Percentiles rank a stretch among this genome's conserved stretches.
phyloP scores from a whole-genome alignment of 2,329 filamentous ascomycete genomes.

The Pezicula carpinea region DNA sequence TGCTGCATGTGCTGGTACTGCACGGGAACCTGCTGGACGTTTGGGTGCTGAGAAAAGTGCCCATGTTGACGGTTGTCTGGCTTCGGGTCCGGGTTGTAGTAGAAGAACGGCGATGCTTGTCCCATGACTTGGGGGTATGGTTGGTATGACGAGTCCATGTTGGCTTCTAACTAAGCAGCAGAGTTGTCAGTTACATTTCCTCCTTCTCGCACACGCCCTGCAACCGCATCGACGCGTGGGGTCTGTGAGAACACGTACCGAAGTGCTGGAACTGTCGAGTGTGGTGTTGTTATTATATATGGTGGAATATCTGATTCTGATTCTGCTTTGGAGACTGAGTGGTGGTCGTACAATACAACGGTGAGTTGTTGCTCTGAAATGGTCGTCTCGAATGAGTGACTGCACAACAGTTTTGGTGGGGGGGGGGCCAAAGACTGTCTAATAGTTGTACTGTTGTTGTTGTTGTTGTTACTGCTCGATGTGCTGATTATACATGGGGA shows the following conservation, averaged over 20 bases:
- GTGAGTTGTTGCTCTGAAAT: conserved; percentile 15
- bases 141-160: conserved; percentile 28
- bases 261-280: background rate
- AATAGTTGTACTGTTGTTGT: conserved; percentile 24
- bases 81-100: conserved; percentile 76
- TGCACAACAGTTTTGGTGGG: conserved; percentile 28
- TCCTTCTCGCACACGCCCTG: background rate
- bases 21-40: conserved; percentile 41
- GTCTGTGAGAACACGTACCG: conserved; percentile 15
- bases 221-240: conserved; percentile 4
- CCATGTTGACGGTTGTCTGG: conserved; percentile 69
- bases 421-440: conserved; percentile 26
- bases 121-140: conserved; percentile 51
- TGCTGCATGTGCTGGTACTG: conserved; percentile 34
- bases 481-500: conserved; percentile 29
- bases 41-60: conserved; percentile 63
- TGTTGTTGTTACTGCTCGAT: too few relatives aligned
- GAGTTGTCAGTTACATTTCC: conserved; percentile 23
- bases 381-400: conserved; percentile 29
- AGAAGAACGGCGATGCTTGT: conserved; percentile 71
- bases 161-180: conserved; percentile 8
- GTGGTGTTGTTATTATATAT: conserved; percentile 1
- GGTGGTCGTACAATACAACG: too few relatives aligned
- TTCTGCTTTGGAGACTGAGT: conserved; percentile 3
- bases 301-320: conserved; percentile 1